Evolutionary conservation across 2,329 filamentous ascomycete species (phyloP).

Genomic region (Colletotrichum sp.): DNA sequence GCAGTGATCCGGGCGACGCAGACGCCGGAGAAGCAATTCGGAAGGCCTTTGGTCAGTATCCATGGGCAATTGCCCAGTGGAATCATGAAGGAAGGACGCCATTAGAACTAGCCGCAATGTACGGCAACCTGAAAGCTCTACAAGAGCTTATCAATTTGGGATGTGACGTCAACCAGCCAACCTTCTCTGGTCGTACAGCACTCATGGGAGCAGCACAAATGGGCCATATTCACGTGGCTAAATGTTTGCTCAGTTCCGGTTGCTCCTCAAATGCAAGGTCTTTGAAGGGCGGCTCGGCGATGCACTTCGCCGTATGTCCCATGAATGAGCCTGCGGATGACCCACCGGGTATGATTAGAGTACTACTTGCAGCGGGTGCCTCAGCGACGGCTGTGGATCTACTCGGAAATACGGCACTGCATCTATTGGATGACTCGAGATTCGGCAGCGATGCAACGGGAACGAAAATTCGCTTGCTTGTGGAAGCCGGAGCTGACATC

Average conservation of each 20-base stretch:
- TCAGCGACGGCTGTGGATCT: accelerated
- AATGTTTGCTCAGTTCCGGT: neutral
- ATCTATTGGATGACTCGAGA: accelerated
- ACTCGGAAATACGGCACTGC: neutral
- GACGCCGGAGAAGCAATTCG: neutral
- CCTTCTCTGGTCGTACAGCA: neutral
- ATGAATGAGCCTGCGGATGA: accelerated
- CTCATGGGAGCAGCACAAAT: neutral
- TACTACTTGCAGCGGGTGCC: neutral
- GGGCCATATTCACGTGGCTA: neutral
- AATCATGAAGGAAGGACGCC: neutral
- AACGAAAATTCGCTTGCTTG: neutral
- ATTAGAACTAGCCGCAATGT: neutral
- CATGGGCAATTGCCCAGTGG: neutral
- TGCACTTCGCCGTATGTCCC: neutral
- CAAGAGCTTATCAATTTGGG: neutral
- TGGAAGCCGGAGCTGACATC: neutral
- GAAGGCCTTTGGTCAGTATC: neutral
- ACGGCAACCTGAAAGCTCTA: neutral
- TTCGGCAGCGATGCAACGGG: neutral
- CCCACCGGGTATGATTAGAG: neutral
- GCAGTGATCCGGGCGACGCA: too few relatives aligned
- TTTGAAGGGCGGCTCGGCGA: accelerated
- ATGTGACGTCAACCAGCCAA: neutral
- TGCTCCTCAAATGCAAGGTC: neutral